Base-by-base conservation (phyloP, 23 red algal species). In the Agarophyton chilense region DNA sequence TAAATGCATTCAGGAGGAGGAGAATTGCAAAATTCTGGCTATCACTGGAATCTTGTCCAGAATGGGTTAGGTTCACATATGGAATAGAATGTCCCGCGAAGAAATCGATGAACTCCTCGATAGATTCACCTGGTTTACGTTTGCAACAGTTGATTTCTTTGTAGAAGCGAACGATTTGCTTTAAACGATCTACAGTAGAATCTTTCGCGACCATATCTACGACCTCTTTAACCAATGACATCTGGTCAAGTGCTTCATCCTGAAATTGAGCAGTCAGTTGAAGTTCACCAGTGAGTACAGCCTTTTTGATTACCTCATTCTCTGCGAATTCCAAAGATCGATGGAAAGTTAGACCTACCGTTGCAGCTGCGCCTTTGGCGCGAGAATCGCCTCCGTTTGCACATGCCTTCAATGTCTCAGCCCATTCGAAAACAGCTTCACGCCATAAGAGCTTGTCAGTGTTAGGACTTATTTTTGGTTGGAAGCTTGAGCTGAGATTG, bases 131-230 rank as follows among this genome's bases (percentile, higher is more conserved):
- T 7, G 29, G 41, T n/a, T 22, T 32, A 13, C 65, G 52, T 13
- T 19, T 33, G 24, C 81, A 86, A 19, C 36, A 19, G 42, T 71
- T 54, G 7, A 73, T 54, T 73, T 71, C 60, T 25, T 86, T 86
- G 32, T 73, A 64, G 2, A 70, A 49, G 38, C 36, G 57, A 14
- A 73, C 81, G 8, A 86, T 71, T 10, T 45, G 57, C 2, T 41
- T 13, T 49, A 70, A 64, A 39, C 12, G 42, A 47, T 86, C 81
- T 10, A 86, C 63, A 42, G 58, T 35, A 72, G 81, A 72, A 41
- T 71, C 81, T 57, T 86, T 86, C 3, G 60, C 81, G 63, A 86
- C 58, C 21, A 86, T 24, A 72, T 86, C 26, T n/a, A 86, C 39
- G 10, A 86, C 65, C 19, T 72, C 49, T 52, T 86, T 60, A 2